phyloP scores from a whole-genome alignment of 441 rosid species.

The Brassica balearica region DNA sequence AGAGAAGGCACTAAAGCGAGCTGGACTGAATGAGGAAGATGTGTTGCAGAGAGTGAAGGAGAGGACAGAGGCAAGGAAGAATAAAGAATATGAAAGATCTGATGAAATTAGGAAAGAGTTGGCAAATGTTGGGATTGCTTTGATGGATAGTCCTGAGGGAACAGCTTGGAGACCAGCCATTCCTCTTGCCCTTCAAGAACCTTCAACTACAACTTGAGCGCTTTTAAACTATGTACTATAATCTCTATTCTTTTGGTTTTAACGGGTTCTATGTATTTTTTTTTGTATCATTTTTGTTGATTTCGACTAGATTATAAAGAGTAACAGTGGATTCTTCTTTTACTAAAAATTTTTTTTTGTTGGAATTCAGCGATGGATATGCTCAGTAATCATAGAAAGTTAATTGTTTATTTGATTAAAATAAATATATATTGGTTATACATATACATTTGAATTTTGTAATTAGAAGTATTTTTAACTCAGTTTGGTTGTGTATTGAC shows the following conservation, averaged over 20 bases:
- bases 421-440: too few relatives aligned
- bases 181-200: slow-evolving; percentile 75
- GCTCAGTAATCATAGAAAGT: too few relatives aligned
- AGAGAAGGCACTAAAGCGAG: slow-evolving; percentile 79
- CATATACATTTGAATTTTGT: too few relatives aligned
- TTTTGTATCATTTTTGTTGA: slow-evolving; percentile 34
- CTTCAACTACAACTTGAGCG: slow-evolving; percentile 50
- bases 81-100: slow-evolving; percentile 82
- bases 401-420: too few relatives aligned
- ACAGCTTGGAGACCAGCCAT: slow-evolving; percentile 96
- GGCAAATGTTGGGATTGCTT: slow-evolving; percentile 75
- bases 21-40: slow-evolving; percentile 70
- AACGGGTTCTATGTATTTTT: slow-evolving; percentile 9
- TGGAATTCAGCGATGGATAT: too few relatives aligned
- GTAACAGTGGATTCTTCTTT: too few relatives aligned
- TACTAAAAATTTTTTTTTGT: too few relatives aligned
- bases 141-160: slow-evolving; percentile 88
- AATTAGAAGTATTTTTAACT: too few relatives aligned
- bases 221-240: neutral
- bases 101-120: slow-evolving; percentile 87
- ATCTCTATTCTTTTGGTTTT: slow-evolving; percentile 4
- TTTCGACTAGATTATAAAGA: neutral
- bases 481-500: too few relatives aligned
- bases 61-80: slow-evolving; percentile 75
- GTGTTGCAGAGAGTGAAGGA: slow-evolving; percentile 66